phyloP scores from a whole-genome alignment of 2,329 filamentous ascomycete genomes.

The Hypoxylon sp. region DNA sequence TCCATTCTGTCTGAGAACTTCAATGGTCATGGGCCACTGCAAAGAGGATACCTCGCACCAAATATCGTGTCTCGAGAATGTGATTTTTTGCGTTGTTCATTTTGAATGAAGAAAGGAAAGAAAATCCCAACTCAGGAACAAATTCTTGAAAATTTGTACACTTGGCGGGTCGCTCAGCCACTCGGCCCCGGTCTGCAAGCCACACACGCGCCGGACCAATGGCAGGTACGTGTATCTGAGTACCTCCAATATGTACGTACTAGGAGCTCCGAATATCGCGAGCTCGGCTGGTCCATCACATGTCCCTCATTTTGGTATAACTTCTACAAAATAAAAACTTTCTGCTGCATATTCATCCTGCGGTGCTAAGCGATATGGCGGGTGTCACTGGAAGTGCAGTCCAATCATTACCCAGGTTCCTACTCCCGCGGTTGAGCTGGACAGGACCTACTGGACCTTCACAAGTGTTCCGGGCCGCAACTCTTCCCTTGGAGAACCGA shows the following conservation, averaged over 20 bases:
- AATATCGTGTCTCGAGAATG: conserved; percentile 63
- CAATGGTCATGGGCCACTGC: conserved; percentile 65
- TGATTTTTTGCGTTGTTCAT: conserved; percentile 66
- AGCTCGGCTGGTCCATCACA: conserved; percentile 21
- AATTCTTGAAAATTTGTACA: conserved; percentile 36
- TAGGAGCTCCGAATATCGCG: conserved; percentile 38
- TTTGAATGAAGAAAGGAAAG: conserved; percentile 55
- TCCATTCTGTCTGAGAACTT: conserved; percentile 66
- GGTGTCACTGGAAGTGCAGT: conserved; percentile 50
- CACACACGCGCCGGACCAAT: conserved; percentile 17
- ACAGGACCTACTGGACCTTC: conserved; percentile 53
- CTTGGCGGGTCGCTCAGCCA: conserved; percentile 30
- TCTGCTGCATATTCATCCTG: background rate
- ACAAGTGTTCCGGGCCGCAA: conserved; percentile 50
- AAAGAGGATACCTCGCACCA: conserved; percentile 65
- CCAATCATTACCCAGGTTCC: conserved; percentile 66
- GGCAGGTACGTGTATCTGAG: conserved; percentile 12
- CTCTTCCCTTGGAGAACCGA: conserved; percentile 47
- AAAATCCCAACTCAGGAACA: conserved; percentile 13
- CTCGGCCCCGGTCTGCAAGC: conserved; percentile 10
- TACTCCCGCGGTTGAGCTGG: conserved; percentile 72
- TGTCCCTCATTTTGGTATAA: conserved; percentile 10
- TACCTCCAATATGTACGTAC: conserved; percentile 14
- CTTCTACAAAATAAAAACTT: conserved; percentile 6
- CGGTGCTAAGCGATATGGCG: conserved; percentile 47